Conservation (phyloP, 1,139 yeast genomes). For the Candida mesenterica region DNA sequence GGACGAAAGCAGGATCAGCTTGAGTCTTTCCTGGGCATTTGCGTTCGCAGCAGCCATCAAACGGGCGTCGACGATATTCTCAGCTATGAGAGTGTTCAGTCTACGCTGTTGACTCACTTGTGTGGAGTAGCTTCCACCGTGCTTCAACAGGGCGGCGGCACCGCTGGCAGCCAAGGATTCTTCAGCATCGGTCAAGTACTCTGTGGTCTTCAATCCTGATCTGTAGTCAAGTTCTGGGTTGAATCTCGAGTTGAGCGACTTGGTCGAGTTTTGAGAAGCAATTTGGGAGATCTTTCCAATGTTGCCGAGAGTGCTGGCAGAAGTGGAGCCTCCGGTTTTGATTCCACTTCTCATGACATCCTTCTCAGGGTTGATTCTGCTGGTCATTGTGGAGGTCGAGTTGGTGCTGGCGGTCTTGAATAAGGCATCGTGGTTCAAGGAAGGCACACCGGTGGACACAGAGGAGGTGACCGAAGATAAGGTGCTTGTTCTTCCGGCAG, state of each 20-base stretch:
- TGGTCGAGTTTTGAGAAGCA: conserved; percentile 45
- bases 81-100: conserved; percentile 36
- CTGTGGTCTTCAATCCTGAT: conserved; percentile 35
- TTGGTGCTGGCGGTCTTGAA: conserved; percentile 42
- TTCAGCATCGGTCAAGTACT: conserved; percentile 28
- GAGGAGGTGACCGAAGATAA: conserved; percentile 13
- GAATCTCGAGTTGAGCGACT: conserved; percentile 41
- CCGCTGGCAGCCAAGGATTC: conserved; percentile 39
- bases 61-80: conserved; percentile 49
- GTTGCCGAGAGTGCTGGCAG: conserved; percentile 23
- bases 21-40: conserved; percentile 55
- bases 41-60: conserved; percentile 62
- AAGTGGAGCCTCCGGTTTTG: conserved; percentile 28
- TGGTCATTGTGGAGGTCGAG: conserved; percentile 45
- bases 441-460: conserved; percentile 35
- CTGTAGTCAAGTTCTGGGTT: conserved; percentile 47
- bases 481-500: conserved; percentile 11
- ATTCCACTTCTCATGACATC: conserved; percentile 47
- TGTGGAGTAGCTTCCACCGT: conserved; percentile 27
- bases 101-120: conserved; percentile 29
- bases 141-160: conserved; percentile 38
- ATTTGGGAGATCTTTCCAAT: conserved; percentile 42
- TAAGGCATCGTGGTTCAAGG: conserved; percentile 36
- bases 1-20: conserved; percentile 31
- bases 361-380: conserved; percentile 48